phyloP scores from a whole-genome alignment of 2,329 filamentous ascomycete genomes.

The Diaporthe citriasiana region DNA sequence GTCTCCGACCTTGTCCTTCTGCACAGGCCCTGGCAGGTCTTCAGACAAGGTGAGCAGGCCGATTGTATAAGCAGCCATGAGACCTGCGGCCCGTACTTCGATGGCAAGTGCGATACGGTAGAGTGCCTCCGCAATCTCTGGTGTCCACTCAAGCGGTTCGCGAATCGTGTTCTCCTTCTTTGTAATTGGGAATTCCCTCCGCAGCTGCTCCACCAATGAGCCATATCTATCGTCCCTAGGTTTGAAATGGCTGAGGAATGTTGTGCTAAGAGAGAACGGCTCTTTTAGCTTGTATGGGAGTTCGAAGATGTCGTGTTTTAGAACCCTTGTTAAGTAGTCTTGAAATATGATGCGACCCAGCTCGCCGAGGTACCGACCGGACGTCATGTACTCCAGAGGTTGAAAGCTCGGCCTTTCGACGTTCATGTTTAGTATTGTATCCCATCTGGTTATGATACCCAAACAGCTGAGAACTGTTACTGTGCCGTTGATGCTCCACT shows the following conservation, averaged over 20 bases:
- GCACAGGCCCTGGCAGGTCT: slow-evolving; percentile 65
- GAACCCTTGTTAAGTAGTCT: slow-evolving; percentile 69
- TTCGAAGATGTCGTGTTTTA: slow-evolving; percentile 56
- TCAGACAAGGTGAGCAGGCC: slow-evolving; percentile 78
- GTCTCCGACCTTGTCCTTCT: neutral
- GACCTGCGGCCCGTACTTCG: slow-evolving; percentile 78
- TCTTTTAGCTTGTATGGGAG: slow-evolving; percentile 70
- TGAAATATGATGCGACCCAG: slow-evolving; percentile 79
- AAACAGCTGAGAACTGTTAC: slow-evolving; percentile 75
- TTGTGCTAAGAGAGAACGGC: slow-evolving; percentile 77
- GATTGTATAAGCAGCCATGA: slow-evolving; percentile 80
- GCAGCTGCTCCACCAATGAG: slow-evolving; percentile 62
- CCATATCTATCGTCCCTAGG: slow-evolving; percentile 59
- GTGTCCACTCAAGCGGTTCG: slow-evolving; percentile 73
- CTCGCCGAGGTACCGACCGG: slow-evolving; percentile 83
- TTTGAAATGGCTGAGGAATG: slow-evolving; percentile 79
- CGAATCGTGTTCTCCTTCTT: slow-evolving; percentile 50
- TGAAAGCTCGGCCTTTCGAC: slow-evolving; percentile 83
- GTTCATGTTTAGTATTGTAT: slow-evolving; percentile 74
- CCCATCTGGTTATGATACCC: slow-evolving; percentile 78
- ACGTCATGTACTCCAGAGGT: slow-evolving; percentile 87
- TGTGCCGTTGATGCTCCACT: slow-evolving; percentile 86
- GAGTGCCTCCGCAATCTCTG: slow-evolving; percentile 69
- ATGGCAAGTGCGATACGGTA: slow-evolving; percentile 79
- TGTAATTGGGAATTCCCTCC: slow-evolving; percentile 65